Conservation (phyloP, 2,329 filamentous ascomycete genomes). For the Teratosphaeria gauchensis region DNA sequence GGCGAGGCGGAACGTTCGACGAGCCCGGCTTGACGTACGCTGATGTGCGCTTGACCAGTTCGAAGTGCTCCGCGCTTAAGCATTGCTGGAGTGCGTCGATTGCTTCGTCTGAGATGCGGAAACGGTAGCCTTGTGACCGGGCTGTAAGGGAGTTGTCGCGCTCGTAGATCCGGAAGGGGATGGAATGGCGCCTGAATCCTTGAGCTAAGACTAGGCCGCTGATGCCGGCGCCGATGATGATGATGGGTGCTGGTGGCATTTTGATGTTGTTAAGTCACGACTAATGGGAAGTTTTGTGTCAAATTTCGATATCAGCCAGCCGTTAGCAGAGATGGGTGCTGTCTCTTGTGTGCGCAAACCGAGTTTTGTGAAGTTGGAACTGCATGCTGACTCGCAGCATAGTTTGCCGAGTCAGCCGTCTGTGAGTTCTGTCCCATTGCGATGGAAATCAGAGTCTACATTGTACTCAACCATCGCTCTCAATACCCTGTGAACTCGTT, state of each 20-base stretch:
- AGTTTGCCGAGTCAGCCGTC: too few species aligned
- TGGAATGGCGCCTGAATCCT: slow-evolving; percentile 14
- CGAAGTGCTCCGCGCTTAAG: background rate
- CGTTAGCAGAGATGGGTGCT: too few species aligned
- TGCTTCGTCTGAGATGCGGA: slow-evolving; percentile 10
- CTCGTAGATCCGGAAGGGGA: slow-evolving; percentile 12
- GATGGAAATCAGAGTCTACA: too few species aligned
- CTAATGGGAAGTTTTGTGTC: background rate
- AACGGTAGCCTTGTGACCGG: slow-evolving; percentile 14
- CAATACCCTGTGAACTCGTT: too few species aligned
- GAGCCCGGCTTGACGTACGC: background rate
- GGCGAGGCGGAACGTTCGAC: background rate
- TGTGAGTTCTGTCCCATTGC: too few species aligned
- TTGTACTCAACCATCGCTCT: too few species aligned
- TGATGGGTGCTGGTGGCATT: slow-evolving; percentile 1
- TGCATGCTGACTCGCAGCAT: too few species aligned
- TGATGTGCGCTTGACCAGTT: background rate
- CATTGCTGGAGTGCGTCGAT: slow-evolving; percentile 7
- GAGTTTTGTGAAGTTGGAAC: too few species aligned
- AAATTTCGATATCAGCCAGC: too few species aligned
- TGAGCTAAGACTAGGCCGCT: slow-evolving; percentile 19
- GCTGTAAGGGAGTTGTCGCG: slow-evolving; percentile 8
- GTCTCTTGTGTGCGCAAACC: too few species aligned
- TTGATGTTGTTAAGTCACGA: background rate
- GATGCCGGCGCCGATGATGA: slow-evolving; percentile 22